Evolutionary conservation across 2,329 filamentous ascomycete genomes (phyloP), one percentile per base, ranked within the genome.

Genomic region (Domatiomyces catenatus): DNA sequence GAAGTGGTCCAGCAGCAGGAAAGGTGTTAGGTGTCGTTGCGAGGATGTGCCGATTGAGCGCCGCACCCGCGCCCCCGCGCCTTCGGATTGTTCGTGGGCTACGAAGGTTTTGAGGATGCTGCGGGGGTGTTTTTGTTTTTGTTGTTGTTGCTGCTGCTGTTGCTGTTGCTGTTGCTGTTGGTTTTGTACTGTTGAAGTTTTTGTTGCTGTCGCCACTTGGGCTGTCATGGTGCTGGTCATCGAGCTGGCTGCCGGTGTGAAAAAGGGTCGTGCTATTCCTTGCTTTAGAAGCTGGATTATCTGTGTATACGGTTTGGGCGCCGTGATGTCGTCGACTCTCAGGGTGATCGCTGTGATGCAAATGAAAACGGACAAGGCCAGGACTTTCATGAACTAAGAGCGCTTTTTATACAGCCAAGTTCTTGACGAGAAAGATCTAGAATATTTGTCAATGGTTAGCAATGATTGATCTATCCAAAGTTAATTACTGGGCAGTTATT

Each of bases 1-100:
- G 71, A 95, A 95, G 71, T 95, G 86, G 64, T 96, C 90, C 46
- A 95, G 84, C 88, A 96, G 94, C 44, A 95, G 75, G 69, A 96
- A 95, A 0, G 90, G 92, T 12, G 82, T 86, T 67, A 96, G 83
- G 72, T 94, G 87, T 62, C 82, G 80, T 19, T 96, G 75, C 58
- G 84, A 76, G 4, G 84, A 76, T 1, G 87, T 94, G 59, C 90
- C 90, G 58, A 96, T 85, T 43, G 85, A 89, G 52, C 90, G 81
- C 56, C 90, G 80, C 12, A 96, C 90, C 55, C 81, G 77, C 4
- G 90, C 90, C 51, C 92, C 90, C 0, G 82, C 86, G 44, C 90
- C 90, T 67, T 96, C 90, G 24, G 85, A 73, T 67, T 94, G 86
- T 67, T 94, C 87, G 53, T 83, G 69, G 54, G 90, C 90, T 44